Evolutionary conservation across 345 rosid genomes (phyloP).

Genomic region (Adansonia digitata): DNA sequence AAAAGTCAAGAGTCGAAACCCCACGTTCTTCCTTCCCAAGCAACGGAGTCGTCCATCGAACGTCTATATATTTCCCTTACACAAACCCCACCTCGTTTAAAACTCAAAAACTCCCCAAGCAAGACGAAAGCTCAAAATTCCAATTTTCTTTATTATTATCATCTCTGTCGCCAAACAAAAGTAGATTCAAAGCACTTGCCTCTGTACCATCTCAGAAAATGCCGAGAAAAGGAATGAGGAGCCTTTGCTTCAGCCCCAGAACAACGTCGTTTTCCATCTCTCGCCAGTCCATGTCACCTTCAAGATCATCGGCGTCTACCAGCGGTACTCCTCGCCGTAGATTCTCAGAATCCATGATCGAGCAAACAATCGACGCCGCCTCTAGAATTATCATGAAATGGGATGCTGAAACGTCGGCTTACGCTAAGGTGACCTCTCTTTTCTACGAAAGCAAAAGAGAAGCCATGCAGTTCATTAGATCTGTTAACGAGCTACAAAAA

Average conservation of each 20-base stretch:
- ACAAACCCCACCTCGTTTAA: neutral
- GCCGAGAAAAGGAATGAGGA: constrained; percentile 30
- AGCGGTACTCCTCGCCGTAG: constrained; percentile 3
- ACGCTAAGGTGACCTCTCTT: constrained; percentile 38
- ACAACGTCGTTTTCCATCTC: constrained; percentile 19
- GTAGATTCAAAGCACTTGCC: neutral
- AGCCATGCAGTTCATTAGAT: constrained; percentile 42
- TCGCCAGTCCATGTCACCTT: neutral
- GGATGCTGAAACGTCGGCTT: constrained; percentile 34
- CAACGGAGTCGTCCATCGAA: neutral
- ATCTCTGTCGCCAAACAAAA: constrained; percentile 2
- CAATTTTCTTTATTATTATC: neutral
- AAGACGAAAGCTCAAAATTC: neutral
- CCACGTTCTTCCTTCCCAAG: neutral
- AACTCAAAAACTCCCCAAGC: neutral
- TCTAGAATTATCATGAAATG: constrained; percentile 33
- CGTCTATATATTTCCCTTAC: constrained; percentile 1
- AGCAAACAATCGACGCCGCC: constrained; percentile 29
- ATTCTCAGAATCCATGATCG: constrained; percentile 7
- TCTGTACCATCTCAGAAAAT: neutral
- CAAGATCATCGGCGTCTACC: neutral
- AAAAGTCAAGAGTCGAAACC: neutral
- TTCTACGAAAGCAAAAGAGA: constrained; percentile 37
- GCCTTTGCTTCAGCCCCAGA: constrained; percentile 25
- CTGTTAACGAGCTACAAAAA: constrained; percentile 36